phyloP scores from a whole-genome alignment of 352 stramenopile genomes.

The Phytophthora lateralis region DNA sequence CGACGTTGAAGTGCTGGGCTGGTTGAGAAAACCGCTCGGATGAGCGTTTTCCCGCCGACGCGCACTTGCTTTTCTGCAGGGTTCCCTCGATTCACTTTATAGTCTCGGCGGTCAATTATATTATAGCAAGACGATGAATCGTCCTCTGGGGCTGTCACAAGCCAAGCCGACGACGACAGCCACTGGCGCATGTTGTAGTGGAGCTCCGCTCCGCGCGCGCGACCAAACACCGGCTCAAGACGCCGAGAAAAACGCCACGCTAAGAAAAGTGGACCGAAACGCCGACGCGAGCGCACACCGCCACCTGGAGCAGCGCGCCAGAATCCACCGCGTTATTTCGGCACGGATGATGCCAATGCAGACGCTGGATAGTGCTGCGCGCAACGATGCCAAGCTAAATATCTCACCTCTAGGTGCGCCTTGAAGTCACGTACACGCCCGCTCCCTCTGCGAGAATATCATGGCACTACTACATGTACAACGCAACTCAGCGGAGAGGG shows the following conservation, averaged over 20 bases:
- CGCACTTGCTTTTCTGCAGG: conserved; percentile 16
- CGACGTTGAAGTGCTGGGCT: conserved; percentile 21
- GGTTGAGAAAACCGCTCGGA: conserved; percentile 24
- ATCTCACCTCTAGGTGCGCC: conserved; percentile 19
- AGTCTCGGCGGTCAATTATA: no score
- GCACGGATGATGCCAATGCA: conserved; percentile 9
- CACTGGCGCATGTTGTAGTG: conserved; percentile 18
- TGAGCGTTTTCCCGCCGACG: conserved; percentile 13
- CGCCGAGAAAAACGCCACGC: conserved; percentile 14
- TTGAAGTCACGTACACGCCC: conserved; percentile 11
- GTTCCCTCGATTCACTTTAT: neutral
- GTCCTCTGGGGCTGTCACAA: neutral
- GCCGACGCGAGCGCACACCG: neutral
- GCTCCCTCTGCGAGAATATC: conserved; percentile 17
- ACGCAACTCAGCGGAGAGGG: conserved; percentile 14
- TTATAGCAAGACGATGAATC: no score
- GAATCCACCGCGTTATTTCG: conserved; percentile 24
- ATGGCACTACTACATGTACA: conserved; percentile 11
- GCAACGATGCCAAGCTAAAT: conserved; percentile 6
- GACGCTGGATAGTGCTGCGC: conserved; percentile 12
- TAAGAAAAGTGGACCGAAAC: conserved; percentile 3
- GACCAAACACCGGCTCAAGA: conserved; percentile 15
- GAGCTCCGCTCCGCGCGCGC: neutral
- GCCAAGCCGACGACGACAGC: conserved; percentile 17
- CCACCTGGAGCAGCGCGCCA: conserved; percentile 11